Base-by-base conservation (phyloP, 768 basidiomycete genomes). In the Auricularia sp. region DNA sequence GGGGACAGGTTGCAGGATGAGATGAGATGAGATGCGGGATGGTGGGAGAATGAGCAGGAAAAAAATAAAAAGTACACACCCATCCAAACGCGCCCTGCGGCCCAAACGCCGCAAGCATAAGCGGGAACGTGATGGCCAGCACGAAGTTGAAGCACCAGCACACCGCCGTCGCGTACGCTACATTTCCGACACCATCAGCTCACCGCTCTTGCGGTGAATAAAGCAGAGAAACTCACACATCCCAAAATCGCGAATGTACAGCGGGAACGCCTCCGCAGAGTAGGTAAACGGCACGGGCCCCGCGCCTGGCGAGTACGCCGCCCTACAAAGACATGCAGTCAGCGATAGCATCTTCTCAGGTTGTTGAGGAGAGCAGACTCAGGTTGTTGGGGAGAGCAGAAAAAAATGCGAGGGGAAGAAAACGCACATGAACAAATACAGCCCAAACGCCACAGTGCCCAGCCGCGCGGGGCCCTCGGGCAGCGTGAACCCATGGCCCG, bases 211-310 rank as follows among this genome's bases (percentile, higher is more conserved):
- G n/a, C n/a, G n/a, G n/a, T n/a, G n/a, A n/a, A n/a, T n/a, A n/a
- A n/a, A n/a, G n/a, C n/a, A n/a, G n/a, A n/a, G n/a, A n/a, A n/a
- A 87, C 7, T 88, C 86, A 54, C 82, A 82, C 88, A 91, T 90
- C 51, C 88, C 90, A 77, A 88, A 80, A 69, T 90, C 89, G 69
- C 91, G 79, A 66, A 89, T 83, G 36, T 87, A 87, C 44, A 95
- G 79, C 5, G 92, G 93, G 82, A 91, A 96, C 12, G 89, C 92
- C 74, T 95, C 93, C 3, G 93, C 93, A 3, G 91, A 93, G 72
- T 94, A 95, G 36, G 90, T 87, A 74, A 88, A 94, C 0, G 93
- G 93, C 7, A 94, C 92, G 5, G 93, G 93, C 0, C 93, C 93
- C 77, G 92, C 91, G 66, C 91, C 91, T 1, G 67, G 43, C n/a